phyloP scores from a whole-genome alignment of 257 asterid genomes.

The Solanum gracilifrons region DNA sequence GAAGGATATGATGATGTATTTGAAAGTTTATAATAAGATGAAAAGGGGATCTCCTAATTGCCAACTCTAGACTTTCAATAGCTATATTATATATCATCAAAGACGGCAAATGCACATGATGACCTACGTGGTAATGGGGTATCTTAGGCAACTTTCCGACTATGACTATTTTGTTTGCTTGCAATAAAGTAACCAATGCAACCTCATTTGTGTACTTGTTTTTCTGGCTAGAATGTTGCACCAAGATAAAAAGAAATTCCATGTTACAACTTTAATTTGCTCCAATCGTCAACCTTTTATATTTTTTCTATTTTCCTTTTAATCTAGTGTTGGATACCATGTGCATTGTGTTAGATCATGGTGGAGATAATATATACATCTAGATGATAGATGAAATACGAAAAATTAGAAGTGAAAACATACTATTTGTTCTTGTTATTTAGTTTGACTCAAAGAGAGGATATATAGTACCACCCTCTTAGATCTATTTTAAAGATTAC shows the following conservation, averaged over 20 bases:
- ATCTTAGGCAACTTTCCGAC: not conserved
- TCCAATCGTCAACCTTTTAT: not conserved
- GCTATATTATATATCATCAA: not conserved
- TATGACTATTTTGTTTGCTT: not conserved
- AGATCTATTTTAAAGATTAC: not conserved
- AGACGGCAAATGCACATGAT: constrained; percentile 7
- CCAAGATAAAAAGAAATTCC: not conserved
- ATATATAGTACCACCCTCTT: not conserved
- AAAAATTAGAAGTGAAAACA: not conserved
- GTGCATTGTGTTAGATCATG: not conserved
- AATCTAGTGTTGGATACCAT: not conserved
- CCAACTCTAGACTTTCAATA: not conserved
- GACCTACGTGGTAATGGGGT: not conserved
- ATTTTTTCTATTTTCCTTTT: not conserved
- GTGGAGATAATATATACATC: not conserved
- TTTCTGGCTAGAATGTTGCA: not conserved
- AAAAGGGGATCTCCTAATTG: not conserved
- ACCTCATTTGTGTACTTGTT: not conserved
- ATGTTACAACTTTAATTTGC: not conserved
- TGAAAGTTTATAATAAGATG: not conserved
- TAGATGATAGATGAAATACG: not conserved
- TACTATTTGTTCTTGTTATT: not conserved
- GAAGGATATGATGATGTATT: not conserved
- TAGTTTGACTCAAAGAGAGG: not conserved
- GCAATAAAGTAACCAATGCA: not conserved